Percentiles rank a stretch among this genome's conserved stretches.
Evolutionary conservation across 371 early-diverging fungal genomes (phyloP).

Genomic region (Mortierella sp.): DNA sequence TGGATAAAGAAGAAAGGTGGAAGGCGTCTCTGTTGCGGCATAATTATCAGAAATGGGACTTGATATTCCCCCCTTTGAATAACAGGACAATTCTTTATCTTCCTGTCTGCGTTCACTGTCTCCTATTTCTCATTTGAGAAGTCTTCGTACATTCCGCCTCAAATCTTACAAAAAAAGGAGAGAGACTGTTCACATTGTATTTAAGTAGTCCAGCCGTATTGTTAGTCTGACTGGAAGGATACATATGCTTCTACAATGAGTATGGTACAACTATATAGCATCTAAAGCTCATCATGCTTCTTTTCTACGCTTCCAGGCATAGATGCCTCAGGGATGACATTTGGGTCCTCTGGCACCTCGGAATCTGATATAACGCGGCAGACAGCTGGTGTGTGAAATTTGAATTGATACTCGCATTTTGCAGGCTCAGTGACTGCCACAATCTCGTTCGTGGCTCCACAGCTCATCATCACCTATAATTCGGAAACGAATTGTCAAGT

Average conservation of each 20-base stretch:
- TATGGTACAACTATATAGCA: background rate
- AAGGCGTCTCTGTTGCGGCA: background rate
- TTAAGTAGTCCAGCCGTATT: no score
- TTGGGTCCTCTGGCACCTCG: background rate
- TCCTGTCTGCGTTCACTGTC: conserved; percentile 6
- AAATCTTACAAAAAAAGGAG: background rate
- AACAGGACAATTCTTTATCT: background rate
- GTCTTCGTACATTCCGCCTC: background rate
- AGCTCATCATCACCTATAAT: conserved; percentile 63
- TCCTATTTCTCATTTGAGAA: conserved; percentile 3
- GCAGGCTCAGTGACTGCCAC: conserved; percentile 85
- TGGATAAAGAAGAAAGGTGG: background rate
- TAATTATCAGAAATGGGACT: background rate
- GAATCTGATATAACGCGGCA: conserved; percentile 60
- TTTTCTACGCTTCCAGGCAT: conserved; percentile 8
- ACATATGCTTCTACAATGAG: background rate
- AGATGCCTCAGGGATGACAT: conserved; percentile 10
- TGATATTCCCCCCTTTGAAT: background rate
- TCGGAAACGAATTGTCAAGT: background rate
- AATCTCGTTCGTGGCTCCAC: conserved; percentile 78
- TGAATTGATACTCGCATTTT: conserved; percentile 92
- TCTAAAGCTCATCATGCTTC: conserved; percentile 42
- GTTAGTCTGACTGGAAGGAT: background rate
- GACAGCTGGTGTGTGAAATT: conserved; percentile 81
- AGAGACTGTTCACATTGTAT: background rate